These are phyloP conservation scores for Ustilago nuda DNA, from an alignment of 1,284 basidiomycete genomes.

Conservation along the genomic window DNA sequence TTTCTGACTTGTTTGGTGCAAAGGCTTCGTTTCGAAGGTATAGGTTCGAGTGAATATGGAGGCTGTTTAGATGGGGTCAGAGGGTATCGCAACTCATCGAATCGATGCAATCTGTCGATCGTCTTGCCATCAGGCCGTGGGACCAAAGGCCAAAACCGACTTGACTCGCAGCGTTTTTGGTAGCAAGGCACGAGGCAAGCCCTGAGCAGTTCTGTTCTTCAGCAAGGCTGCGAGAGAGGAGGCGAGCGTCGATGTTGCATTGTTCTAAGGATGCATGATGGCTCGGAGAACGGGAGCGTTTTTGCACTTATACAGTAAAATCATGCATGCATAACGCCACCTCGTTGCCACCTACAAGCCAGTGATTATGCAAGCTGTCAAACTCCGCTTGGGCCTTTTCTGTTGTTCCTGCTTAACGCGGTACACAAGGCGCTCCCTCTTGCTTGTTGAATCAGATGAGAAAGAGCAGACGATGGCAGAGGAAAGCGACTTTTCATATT, in stretches of 20 bases:
- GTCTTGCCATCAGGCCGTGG: not conserved
- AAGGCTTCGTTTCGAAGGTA: not conserved
- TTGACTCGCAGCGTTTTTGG: too few species aligned
- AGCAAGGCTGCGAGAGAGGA: too few species aligned
- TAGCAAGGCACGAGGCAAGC: too few species aligned
- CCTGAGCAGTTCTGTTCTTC: too few species aligned
- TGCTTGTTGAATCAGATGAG: not conserved
- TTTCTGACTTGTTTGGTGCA: not conserved
- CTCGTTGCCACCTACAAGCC: not conserved
- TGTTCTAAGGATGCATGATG: not conserved
- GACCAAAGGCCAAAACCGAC: too few species aligned
- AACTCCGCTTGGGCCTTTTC: conserved; percentile 24
- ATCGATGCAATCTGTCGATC: not conserved
- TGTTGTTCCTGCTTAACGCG: conserved; percentile 12
- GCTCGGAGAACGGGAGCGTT: conserved; percentile 5
- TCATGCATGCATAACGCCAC: too few species aligned
- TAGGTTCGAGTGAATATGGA: not conserved
- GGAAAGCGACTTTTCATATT: too few species aligned
- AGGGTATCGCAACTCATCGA: not conserved
- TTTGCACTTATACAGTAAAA: not conserved
- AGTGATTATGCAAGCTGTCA: conserved; percentile 20
- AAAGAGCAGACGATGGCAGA: too few species aligned
- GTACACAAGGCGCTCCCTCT: not conserved
- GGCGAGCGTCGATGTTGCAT: not conserved
- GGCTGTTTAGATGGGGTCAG: not conserved